Evolutionary conservation across 176 grass and related monocot genomes (phyloP).

Genomic region (Bothriochloa decipiens): DNA sequence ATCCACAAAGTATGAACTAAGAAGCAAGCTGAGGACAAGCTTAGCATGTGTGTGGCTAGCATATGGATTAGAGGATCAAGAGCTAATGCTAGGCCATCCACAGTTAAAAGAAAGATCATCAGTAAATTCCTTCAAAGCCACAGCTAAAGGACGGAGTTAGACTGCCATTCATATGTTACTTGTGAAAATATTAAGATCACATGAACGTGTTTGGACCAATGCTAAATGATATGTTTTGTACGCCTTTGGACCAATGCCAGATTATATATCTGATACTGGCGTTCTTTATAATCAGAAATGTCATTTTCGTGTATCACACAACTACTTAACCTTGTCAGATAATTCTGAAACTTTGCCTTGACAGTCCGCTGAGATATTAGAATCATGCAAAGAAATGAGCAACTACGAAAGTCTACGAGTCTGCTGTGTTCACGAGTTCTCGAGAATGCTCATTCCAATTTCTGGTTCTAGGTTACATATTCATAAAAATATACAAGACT

Average conservation of each 20-base stretch:
- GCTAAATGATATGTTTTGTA: neutral
- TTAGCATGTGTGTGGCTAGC: too few species aligned
- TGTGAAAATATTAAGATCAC: neutral
- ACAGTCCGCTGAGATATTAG: neutral
- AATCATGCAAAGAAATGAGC: neutral
- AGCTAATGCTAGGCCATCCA: too few species aligned
- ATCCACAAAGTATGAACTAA: too few species aligned
- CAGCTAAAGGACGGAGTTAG: neutral
- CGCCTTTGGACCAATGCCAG: neutral
- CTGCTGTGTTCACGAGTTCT: neutral
- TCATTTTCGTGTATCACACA: neutral
- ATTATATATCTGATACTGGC: neutral
- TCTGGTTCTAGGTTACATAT: neutral
- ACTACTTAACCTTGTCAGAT: neutral
- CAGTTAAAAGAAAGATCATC: neutral
- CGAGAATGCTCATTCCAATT: neutral
- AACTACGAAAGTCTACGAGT: too few species aligned
- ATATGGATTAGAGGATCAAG: too few species aligned
- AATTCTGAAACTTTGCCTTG: neutral
- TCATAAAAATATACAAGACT: neutral
- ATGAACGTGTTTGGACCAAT: neutral
- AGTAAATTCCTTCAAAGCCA: neutral
- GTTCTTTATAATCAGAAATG: neutral
- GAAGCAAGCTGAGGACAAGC: too few species aligned
- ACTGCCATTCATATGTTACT: neutral